Percentiles rank a stretch among this genome's conserved stretches.
phyloP scores from a whole-genome alignment of 2,329 filamentous ascomycete species.

The Paecilomyces formosus region DNA sequence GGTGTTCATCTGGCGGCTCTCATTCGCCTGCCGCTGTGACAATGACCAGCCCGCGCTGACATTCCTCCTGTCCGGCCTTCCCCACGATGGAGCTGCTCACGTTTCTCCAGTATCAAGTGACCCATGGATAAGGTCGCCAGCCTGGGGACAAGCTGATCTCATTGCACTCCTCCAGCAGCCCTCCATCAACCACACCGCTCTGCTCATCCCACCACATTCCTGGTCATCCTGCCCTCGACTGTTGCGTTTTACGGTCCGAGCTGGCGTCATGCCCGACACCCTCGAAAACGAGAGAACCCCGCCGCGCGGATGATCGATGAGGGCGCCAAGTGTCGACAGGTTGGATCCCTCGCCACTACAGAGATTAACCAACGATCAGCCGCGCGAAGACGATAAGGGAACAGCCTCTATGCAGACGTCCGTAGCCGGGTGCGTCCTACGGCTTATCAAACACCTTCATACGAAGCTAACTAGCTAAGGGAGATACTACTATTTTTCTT shows the following conservation, averaged over 20 bases:
- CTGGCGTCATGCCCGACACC: background rate
- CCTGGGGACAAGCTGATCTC: background rate
- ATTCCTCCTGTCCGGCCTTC: background rate
- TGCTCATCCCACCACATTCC: background rate
- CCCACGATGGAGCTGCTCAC: background rate
- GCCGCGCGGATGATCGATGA: background rate
- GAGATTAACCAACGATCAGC: background rate
- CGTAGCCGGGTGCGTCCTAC: background rate
- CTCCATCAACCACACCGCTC: background rate
- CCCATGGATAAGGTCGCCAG: background rate
- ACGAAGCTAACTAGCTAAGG: no score
- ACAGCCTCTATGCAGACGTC: background rate
- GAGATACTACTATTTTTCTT: no score
- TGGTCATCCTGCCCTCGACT: background rate
- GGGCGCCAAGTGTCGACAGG: background rate
- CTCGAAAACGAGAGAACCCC: background rate
- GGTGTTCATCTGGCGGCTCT: background rate
- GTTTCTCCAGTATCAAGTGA: background rate
- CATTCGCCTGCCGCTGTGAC: background rate
- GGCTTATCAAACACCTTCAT: background rate
- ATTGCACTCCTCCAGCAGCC: background rate
- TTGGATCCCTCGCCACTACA: background rate
- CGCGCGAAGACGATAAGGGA: background rate
- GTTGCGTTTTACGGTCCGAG: background rate
- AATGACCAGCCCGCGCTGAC: background rate